A percentile compares a stretch with the other conserved stretches of the same genome.
phyloP scores from a whole-genome alignment of 2,329 filamentous ascomycete genomes.

The Trichoderma pleuroti region DNA sequence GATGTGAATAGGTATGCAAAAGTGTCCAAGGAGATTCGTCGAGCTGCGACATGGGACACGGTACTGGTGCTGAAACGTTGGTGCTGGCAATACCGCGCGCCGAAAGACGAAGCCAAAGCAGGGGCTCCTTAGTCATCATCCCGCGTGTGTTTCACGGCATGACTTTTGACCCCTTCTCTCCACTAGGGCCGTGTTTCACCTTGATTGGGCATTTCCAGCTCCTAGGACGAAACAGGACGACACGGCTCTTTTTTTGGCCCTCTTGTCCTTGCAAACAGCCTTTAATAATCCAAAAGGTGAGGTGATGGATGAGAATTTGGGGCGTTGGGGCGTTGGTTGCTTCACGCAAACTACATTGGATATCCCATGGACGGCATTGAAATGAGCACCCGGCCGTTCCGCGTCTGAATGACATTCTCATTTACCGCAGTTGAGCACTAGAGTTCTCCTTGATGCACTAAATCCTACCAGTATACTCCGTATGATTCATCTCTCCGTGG shows the following conservation, averaged over 20 bases:
- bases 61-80: background rate
- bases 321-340: background rate
- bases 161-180: background rate
- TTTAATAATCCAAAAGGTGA: background rate
- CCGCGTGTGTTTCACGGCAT: conserved; percentile 11
- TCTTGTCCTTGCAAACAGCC: background rate
- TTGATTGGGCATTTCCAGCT: conserved; percentile 10
- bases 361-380: background rate
- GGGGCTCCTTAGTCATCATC: conserved; percentile 8
- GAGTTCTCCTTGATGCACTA: background rate
- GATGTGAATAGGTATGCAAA: background rate
- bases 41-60: background rate
- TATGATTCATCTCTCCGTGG: background rate
- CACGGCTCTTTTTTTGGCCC: background rate
- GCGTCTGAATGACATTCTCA: background rate
- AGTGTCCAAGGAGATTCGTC: background rate
- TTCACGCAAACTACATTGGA: background rate
- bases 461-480: background rate
- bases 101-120: background rate
- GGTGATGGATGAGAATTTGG: background rate
- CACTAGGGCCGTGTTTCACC: conserved; percentile 16
- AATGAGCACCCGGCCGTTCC: background rate
- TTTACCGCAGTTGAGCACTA: background rate
- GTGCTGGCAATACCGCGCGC: background rate
- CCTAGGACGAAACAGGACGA: conserved; percentile 9